Evolutionary conservation across 129 eudicot species (phyloP), one percentile per base, ranked within the genome.

Genomic region (Flaveria trinervia): DNA sequence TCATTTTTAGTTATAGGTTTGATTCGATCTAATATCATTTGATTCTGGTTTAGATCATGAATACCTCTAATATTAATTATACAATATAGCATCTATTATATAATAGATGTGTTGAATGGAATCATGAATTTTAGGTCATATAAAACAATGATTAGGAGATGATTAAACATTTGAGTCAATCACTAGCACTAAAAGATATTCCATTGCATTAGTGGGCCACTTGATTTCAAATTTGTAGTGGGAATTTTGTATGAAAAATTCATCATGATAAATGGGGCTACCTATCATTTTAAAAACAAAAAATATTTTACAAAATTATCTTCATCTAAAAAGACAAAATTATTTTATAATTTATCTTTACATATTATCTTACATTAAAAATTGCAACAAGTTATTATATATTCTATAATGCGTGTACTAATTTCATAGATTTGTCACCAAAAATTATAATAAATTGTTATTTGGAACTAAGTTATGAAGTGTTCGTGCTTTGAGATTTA

Each of bases 181-280:
- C 28, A 50, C 9, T 65, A 76, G 75, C 81, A 68, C 81, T 68
- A 22, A 25, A 51, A 41, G 36, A 22, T 68, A 77, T 68, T 77
- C 75, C 81, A 54, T 77, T 60, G 51, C 57, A 77, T 68, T 67
- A 79, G 73, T 79, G 78, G 82, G 72, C 83, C 83, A 79, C 83
- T 79, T 79, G 28, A 25, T 16, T 71, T 70, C 70, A 57, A 44
- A 25, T 68, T 9, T 77, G 41, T 44, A 78, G 82, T 78, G 82
- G 76, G 77, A 70, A 78, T 70, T 59, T 78, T 56, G 50, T 78
- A 56, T 69, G 70, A 30, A 70, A 59, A 70, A 60, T 26, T 69
- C 81, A 77, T 77, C 75, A 77, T 56, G 62, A 77, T 68, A 23
- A 77, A 77, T 22, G 75, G 74, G 81, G 60, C 60, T 23, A 69